Base-by-base conservation (phyloP, 2,329 filamentous ascomycete species). In the Alternaria viburni region DNA sequence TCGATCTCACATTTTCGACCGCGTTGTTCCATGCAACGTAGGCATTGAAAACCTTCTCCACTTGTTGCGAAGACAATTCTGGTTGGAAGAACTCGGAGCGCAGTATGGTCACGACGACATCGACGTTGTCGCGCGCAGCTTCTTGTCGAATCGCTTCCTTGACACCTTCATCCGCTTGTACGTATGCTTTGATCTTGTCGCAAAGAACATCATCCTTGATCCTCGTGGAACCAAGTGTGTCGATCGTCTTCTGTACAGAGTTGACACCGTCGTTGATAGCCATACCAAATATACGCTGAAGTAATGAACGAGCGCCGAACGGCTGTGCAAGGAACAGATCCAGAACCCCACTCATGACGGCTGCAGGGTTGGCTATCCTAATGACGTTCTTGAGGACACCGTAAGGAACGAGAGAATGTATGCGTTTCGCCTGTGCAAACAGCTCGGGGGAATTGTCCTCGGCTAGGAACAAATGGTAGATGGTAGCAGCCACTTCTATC, bases 371-470 rank as follows among this genome's bases (percentile, higher is more conserved):
- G 21, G 96, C 93, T 70, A 98, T 93, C 60, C 95, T 90, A 74
- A 99, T 98, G 50, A 97, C 93, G 76, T 98, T 97, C 83, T 99
- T 99, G 77, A 99, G 86, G 52, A 97, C 85, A 1, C 90, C 91
- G 77, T 99, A 99, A 0, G 96, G 96, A 47, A 99, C 91, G 59
- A 98, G 87, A 0, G 94, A 97, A 78, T 99, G 96, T 56, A 98
- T 97, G 64, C 92, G 89, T 82, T 95, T 97, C 5, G 92, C 90
- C 80, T 99, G 96, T 0, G 93, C 93, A 79, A 98, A 98, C 28
- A 99, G 82, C 76, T 99, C 96, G 1, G 96, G 94, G 0, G 95
- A 97, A 80, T 99, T 99, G 81, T 99, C 96, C 79, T 99, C 96
- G 6, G 96, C 96, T 47, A 99, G 86, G 85, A 99, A 99, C 32